Base-by-base conservation (phyloP, 2,329 filamentous ascomycete genomes). In the Arthroderma sp. region DNA sequence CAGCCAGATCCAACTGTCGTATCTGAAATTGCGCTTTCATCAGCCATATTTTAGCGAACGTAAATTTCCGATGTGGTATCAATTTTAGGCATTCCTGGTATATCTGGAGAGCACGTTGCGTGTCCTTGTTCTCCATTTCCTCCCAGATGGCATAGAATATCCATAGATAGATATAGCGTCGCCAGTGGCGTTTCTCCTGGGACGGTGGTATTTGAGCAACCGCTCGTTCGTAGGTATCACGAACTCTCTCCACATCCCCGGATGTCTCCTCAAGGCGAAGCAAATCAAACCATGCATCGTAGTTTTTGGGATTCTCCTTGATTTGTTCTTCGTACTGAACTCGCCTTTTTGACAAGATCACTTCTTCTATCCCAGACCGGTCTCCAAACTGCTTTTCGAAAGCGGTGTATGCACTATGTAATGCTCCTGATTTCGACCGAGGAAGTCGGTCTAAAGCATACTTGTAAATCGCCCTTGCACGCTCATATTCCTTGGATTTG, bases 371-470 rank as follows among this genome's bases (percentile, higher is more conserved):
- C 4, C 91, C 91, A 56, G 94, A 86, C 45, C 77, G 75, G 62
- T 96, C 88, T 51, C 91, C 91, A 59, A 86, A 98, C 57, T 98
- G 91, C 68, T 98, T 98, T 66, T 98, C 91, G 54, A 98, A 98
- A 0, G 85, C 89, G 0, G 89, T 96, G 62, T 96, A 98, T 9
- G 87, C 81, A 60, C 93, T 93, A 68, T 98, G 89, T 6, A 98
- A 73, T 9, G 74, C 71, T 64, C 82, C 80, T 1, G 89, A 91
- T 62, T 83, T 87, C 8, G 86, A 93, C 22, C 91, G 78, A 7
- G 91, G 84, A 50, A 98, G 75, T 43, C 89, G 83, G 63, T 98
- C 91, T 5, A 98, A 70, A 27, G 89, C 89, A 59, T 94, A 95
- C 60, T 94, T 95, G 74, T 93, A 98, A 54, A 98, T 96, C 30